These are phyloP conservation scores for Fusarium chuoi DNA, from an alignment of 2,329 filamentous ascomycete genomes.

Conservation along the genomic window DNA sequence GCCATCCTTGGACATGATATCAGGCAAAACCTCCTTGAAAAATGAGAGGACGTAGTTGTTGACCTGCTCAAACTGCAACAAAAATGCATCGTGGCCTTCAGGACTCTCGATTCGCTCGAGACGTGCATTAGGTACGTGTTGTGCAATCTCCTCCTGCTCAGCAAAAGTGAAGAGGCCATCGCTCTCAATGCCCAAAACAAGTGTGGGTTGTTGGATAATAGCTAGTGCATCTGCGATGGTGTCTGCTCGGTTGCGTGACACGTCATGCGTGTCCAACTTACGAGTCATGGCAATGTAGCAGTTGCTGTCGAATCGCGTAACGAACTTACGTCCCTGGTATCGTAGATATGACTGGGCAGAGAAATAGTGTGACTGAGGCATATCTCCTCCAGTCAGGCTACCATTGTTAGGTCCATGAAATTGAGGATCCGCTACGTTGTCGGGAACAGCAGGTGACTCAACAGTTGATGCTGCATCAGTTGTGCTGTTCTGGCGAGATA, in stretches of 20 bases:
- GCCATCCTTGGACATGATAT: conserved; percentile 81
- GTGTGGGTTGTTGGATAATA: conserved; percentile 85
- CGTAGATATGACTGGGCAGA: conserved; percentile 97
- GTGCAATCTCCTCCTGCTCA: conserved; percentile 92
- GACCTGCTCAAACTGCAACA: conserved; percentile 97
- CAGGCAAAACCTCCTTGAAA: conserved; percentile 81
- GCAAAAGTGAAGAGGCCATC: conserved; percentile 97
- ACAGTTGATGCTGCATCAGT: conserved; percentile 44
- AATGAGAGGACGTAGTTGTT: conserved; percentile 89
- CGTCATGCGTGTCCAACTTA: conserved; percentile 96
- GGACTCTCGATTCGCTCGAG: conserved; percentile 91
- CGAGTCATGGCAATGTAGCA: conserved; percentile 99
- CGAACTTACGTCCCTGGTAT: conserved; percentile 96
- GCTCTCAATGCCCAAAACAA: conserved; percentile 93
- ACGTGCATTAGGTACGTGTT: conserved; percentile 79
- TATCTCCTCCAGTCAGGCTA: conserved; percentile 62
- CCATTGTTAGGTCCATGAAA: conserved; percentile 72
- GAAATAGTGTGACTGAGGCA: conserved; percentile 84
- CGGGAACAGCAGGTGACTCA: conserved; percentile 40
- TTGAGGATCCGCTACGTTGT: conserved; percentile 65
- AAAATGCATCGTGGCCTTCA: conserved; percentile 95
- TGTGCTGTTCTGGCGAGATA: conserved; percentile 61
- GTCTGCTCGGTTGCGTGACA: conserved; percentile 79
- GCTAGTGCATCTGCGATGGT: conserved; percentile 79
- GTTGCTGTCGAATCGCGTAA: conserved; percentile 96